Percentiles rank a stretch among this genome's conserved stretches.
These are phyloP conservation scores for Adansonia madagascariensis DNA, from an alignment of 441 rosid species.

Conservation along the genomic window DNA sequence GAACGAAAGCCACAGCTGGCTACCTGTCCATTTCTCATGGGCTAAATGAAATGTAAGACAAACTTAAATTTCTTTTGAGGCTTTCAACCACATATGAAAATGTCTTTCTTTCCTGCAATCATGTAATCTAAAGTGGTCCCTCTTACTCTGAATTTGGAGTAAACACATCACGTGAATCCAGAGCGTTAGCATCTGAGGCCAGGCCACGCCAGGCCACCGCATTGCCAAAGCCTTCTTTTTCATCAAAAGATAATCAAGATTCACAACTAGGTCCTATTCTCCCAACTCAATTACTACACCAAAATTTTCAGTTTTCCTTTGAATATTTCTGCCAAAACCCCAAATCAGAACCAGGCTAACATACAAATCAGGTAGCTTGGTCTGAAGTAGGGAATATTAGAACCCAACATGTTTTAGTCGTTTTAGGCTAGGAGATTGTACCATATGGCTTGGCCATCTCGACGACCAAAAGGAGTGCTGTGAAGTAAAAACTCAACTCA, in stretches of 20 bases:
- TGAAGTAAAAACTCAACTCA: conserved; percentile 23
- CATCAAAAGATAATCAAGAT: background rate
- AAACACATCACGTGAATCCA: conserved; percentile 67
- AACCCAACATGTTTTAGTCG: background rate
- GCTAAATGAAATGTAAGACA: background rate
- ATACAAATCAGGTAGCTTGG: background rate
- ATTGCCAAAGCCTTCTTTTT: conserved; percentile 29
- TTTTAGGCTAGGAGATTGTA: background rate
- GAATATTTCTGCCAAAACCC: background rate
- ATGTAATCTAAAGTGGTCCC: conserved; percentile 52
- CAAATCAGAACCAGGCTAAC: background rate
- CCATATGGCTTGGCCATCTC: conserved; percentile 15
- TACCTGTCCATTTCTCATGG: background rate
- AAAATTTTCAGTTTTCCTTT: background rate
- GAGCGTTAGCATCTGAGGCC: conserved; percentile 40
- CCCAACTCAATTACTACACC: background rate
- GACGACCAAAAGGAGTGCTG: background rate
- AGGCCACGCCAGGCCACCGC: conserved; percentile 17
- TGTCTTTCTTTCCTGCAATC: conserved; percentile 44
- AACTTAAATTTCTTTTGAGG: background rate
- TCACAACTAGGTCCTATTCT: conserved; percentile 34
- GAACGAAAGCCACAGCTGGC: background rate
- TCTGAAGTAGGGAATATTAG: background rate
- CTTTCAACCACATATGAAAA: conserved; percentile 26
- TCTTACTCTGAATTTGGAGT: conserved; percentile 21